Evolutionary conservation across 1,284 basidiomycete species (phyloP).

Genomic region (Ganoderma sinense): DNA sequence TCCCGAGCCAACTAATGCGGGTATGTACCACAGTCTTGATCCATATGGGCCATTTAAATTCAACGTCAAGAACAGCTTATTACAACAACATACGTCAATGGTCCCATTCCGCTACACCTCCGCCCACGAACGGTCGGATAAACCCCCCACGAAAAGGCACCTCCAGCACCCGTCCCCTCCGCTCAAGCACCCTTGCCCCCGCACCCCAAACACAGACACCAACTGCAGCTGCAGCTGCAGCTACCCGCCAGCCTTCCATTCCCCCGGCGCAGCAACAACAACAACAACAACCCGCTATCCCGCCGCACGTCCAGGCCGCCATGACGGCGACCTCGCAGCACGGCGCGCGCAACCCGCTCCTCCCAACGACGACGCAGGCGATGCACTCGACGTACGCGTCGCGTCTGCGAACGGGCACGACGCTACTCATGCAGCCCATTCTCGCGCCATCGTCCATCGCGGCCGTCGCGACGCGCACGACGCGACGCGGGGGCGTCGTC

Average conservation of each 20-base stretch:
- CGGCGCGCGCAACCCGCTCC: conserved; percentile 58
- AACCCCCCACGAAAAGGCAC: conserved; percentile 43
- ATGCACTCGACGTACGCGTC: conserved; percentile 88
- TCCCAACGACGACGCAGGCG: conserved; percentile 72
- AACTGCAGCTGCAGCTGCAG: conserved; percentile 22
- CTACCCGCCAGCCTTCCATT: conserved; percentile 25
- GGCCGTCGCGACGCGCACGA: conserved; percentile 48
- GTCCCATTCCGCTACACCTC: conserved; percentile 59
- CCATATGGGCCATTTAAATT: neutral
- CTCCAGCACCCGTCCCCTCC: conserved; percentile 39
- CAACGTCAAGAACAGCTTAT: conserved; percentile 51
- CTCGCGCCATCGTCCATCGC: conserved; percentile 48
- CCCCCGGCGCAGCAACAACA: conserved; percentile 18
- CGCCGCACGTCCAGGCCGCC: conserved; percentile 11
- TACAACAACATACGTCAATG: conserved; percentile 71
- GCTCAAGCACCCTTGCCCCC: conserved; percentile 44
- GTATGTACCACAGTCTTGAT: conserved; percentile 17
- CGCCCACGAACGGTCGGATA: conserved; percentile 48
- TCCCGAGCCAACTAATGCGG: conserved; percentile 31
- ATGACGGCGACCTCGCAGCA: conserved; percentile 33
- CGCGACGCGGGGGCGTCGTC: conserved; percentile 72
- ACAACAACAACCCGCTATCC: conserved; percentile 7
- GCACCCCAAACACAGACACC: conserved; percentile 39
- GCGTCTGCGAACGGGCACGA: conserved; percentile 91
- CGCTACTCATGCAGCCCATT: conserved; percentile 93